Conservation (phyloP, 768 basidiomycete species). For the Obba rivulosa region DNA sequence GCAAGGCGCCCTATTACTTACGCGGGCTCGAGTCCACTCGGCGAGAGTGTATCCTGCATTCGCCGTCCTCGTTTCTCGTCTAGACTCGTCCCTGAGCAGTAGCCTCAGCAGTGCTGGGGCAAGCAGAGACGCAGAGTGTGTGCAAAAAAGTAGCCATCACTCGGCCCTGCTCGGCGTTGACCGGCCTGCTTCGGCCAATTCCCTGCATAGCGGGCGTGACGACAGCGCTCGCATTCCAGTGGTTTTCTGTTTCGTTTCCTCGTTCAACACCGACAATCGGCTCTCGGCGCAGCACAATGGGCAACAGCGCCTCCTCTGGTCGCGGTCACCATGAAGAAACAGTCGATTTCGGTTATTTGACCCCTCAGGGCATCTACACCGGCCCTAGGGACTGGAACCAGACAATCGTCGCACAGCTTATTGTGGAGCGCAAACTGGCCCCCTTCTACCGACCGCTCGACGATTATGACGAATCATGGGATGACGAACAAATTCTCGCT, state of each 20-base stretch:
- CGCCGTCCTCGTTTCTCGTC: too few species aligned
- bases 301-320: slow-evolving; percentile 74
- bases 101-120: too few species aligned
- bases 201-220: slow-evolving; percentile 1
- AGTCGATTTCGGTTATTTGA: slow-evolving; percentile 77
- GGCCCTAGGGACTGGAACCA: slow-evolving; percentile 88
- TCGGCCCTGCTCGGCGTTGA: too few species aligned
- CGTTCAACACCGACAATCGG: background rate
- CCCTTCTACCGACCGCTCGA: slow-evolving; percentile 97
- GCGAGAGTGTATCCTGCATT: too few species aligned
- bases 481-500: slow-evolving; percentile 80
- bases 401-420: slow-evolving; percentile 77
- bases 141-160: too few species aligned
- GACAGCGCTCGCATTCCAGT: background rate
- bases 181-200: too few species aligned
- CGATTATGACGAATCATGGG: slow-evolving; percentile 87
- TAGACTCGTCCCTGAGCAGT: too few species aligned
- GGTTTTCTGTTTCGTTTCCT: too few species aligned
- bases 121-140: too few species aligned
- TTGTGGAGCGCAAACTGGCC: slow-evolving; percentile 82
- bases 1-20: too few species aligned
- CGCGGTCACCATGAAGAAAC: slow-evolving; percentile 74
- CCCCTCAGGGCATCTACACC: slow-evolving; percentile 84
- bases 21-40: too few species aligned
- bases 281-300: slow-evolving; percentile 82